A percentile compares a stretch with the other conserved stretches of the same genome.
Evolutionary conservation across 148 eudicot genomes (phyloP).

Genomic region (Camellia japonica): DNA sequence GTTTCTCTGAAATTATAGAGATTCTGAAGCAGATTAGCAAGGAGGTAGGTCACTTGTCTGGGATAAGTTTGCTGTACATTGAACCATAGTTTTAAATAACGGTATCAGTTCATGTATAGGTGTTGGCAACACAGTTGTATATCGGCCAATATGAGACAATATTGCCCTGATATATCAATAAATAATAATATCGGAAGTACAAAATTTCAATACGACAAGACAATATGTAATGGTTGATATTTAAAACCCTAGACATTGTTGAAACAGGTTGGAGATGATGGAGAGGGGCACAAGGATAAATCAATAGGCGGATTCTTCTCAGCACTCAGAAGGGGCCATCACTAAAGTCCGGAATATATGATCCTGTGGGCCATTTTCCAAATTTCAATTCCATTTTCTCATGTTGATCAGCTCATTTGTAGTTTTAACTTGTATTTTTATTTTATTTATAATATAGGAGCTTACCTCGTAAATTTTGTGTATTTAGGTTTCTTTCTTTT

Average conservation of each 20-base stretch:
- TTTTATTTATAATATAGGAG: no score
- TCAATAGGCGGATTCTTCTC: conserved; percentile 19
- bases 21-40: conserved; percentile 37
- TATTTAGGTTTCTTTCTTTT: not conserved
- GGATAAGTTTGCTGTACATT: not conserved
- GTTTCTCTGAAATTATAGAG: conserved; percentile 52
- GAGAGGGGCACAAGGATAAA: conserved; percentile 9
- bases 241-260: not conserved
- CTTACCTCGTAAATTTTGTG: conserved; percentile 1
- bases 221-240: no score
- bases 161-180: no score
- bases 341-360: not conserved
- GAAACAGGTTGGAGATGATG: conserved; percentile 25
- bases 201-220: no score
- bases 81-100: not conserved
- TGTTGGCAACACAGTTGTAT: no score
- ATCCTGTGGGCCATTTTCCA: not conserved
- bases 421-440: not conserved
- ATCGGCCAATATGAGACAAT: no score
- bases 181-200: no score
- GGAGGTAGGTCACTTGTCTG: conserved; percentile 35
- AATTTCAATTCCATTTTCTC: not conserved
- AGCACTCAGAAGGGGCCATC: conserved; percentile 23
- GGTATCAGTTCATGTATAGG: no score
- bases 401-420: not conserved